Evolutionary conservation across 768 basidiomycete genomes (phyloP), one percentile per base, ranked within the genome.

Genomic region (Neoboletus brunneissimus): DNA sequence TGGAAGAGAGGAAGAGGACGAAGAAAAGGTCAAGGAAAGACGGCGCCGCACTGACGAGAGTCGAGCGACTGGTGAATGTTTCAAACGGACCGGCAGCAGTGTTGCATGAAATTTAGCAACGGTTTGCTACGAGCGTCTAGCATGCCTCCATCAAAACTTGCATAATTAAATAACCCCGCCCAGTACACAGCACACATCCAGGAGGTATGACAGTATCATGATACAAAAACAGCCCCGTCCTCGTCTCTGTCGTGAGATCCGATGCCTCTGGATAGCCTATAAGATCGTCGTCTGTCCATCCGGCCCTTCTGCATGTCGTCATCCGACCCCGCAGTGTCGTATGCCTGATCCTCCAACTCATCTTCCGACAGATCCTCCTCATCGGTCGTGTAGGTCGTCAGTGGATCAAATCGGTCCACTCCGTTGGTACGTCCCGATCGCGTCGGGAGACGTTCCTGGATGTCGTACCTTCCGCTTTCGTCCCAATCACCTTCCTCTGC

Each of bases 381-480:
- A 48, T 81, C 79, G 3, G 79, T 78, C 53, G 80, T 82, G 67
- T 80, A 85, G 9, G 80, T 76, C 2, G 79, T 75, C 59, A 77
- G 41, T 22, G 57, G 59, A 66, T 78, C 74, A 53, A 73, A 72
- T 49, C 61, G 56, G 41, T 60, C 52, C 25, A 57, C 60, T n/a
- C 75, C 81, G 16, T 71, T 77, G 57, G 69, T 76, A 52, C 75
- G 72, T 42, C 79, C 77, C 64, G 84, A 82, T 64, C 50, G 46
- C 32, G 70, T 75, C 13, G 78, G 73, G 11, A 78, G 79, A 53
- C 77, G 77, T 54, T 74, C 73, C 47, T 75, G 75, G 54, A 85
- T 83, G 53, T 72, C 73, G 67, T 86, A 86, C 51, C 82, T 79
- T 42, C 87, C 86, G 4, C 74, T 76, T 55, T 84, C 86, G n/a